These are phyloP conservation scores for Herpetospermum pedunculosum DNA, from an alignment of 306 rosid species.

Conservation along the genomic window DNA sequence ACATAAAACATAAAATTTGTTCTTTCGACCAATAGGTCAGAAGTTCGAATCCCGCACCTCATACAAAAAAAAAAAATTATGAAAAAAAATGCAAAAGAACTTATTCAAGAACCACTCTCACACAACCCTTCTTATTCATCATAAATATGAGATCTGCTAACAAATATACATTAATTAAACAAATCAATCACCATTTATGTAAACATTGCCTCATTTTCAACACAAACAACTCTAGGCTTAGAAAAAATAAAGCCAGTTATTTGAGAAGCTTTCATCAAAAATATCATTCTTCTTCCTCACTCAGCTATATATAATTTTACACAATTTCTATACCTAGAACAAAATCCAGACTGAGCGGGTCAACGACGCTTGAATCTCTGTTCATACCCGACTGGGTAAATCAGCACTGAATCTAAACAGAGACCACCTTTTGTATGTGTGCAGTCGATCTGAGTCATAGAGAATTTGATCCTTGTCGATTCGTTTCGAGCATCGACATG, in stretches of 20 bases:
- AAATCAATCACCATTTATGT: neutral
- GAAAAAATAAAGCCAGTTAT: slow-evolving; percentile 27
- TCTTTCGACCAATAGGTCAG: too few species aligned
- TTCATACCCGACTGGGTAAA: slow-evolving; percentile 47
- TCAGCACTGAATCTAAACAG: slow-evolving; percentile 69
- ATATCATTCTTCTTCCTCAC: neutral
- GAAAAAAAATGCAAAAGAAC: neutral
- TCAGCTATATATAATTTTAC: slow-evolving; percentile 14
- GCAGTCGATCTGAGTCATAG: slow-evolving; percentile 96
- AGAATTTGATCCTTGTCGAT: slow-evolving; percentile 57
- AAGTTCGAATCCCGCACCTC: too few species aligned
- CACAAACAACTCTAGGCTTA: slow-evolving; percentile 14
- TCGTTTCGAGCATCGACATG: slow-evolving; percentile 44
- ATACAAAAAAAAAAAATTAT: neutral
- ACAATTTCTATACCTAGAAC: slow-evolving; percentile 19
- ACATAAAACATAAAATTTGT: too few species aligned
- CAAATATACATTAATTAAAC: neutral
- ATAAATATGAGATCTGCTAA: neutral
- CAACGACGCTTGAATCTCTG: slow-evolving; percentile 50
- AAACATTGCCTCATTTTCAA: slow-evolving; percentile 8
- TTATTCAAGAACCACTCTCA: neutral
- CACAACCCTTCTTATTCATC: neutral
- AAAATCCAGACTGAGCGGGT: slow-evolving; percentile 19
- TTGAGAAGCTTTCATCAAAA: slow-evolving; percentile 21
- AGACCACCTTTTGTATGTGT: slow-evolving; percentile 97